phyloP scores from a whole-genome alignment of 345 rosid species.

The Bruguiera sexangula region DNA sequence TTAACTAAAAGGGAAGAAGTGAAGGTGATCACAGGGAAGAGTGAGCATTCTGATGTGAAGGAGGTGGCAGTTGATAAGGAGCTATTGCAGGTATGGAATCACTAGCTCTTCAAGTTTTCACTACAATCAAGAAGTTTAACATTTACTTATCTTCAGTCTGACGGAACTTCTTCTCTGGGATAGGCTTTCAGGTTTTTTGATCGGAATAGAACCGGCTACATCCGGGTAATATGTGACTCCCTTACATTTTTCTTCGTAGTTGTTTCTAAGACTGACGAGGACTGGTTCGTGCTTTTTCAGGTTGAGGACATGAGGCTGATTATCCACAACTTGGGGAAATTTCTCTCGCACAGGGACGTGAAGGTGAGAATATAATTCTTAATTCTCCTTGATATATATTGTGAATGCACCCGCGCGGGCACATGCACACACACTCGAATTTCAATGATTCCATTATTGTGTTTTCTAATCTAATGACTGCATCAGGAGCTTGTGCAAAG shows the following conservation, averaged over 20 bases:
- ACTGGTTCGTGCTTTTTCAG: conserved; percentile 31
- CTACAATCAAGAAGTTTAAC: background rate
- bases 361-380: conserved; percentile 49
- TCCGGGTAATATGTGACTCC: conserved; percentile 49
- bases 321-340: conserved; percentile 83
- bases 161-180: conserved; percentile 7
- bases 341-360: conserved; percentile 75
- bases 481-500: conserved; percentile 88
- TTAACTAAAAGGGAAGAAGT: conserved; percentile 26
- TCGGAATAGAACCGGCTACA: conserved; percentile 75
- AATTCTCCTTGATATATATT: background rate
- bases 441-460: background rate
- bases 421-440: too few species aligned
- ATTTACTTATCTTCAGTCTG: background rate
- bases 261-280: background rate
- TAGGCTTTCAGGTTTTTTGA: conserved; percentile 98
- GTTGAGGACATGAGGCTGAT: conserved; percentile 93
- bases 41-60: conserved; percentile 17
- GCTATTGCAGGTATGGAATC: conserved; percentile 63
- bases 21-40: conserved; percentile 33
- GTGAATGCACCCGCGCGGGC: too few species aligned
- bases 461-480: conserved; percentile 1
- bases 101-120: background rate
- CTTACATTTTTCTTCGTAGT: background rate
- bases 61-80: conserved; percentile 62